Evolutionary conservation across 352 stramenopile species (phyloP).

Genomic region (Nannochloropsis limnetica): DNA sequence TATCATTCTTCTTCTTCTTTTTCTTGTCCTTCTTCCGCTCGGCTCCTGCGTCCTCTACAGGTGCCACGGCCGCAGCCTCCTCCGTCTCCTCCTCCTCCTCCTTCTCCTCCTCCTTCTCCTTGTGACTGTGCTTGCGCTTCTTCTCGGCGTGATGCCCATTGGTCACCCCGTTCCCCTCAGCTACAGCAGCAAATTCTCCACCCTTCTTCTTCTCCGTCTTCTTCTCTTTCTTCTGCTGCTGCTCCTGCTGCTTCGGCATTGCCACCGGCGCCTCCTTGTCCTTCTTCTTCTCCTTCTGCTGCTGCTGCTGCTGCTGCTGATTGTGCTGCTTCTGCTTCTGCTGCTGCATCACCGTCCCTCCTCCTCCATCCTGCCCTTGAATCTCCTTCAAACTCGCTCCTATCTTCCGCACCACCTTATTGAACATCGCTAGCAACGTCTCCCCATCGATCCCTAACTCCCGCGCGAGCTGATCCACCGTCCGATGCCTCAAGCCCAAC

Average conservation of each 20-base stretch:
- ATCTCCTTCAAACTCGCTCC: conserved; percentile 66
- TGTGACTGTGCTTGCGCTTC: neutral
- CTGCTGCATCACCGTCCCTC: neutral
- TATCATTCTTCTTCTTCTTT: conserved; percentile 56
- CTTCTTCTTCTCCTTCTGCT: conserved; percentile 50
- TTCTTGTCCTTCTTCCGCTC: conserved; percentile 66
- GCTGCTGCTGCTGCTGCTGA: conserved; percentile 45
- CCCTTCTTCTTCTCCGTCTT: conserved; percentile 42
- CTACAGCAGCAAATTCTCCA: neutral
- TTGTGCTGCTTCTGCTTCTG: neutral
- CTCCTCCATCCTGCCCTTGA: conserved; percentile 65
- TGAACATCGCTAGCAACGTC: conserved; percentile 94
- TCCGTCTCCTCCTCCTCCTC: conserved; percentile 79
- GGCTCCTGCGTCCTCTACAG: neutral
- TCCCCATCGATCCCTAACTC: conserved; percentile 86
- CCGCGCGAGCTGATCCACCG: conserved; percentile 78
- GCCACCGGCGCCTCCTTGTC: neutral
- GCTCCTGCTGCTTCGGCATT: neutral
- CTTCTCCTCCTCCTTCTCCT: neutral
- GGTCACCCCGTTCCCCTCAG: neutral
- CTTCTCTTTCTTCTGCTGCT: conserved; percentile 39
- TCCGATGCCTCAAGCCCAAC: conserved; percentile 78
- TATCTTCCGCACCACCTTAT: conserved; percentile 86
- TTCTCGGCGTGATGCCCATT: neutral
- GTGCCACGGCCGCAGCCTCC: neutral